phyloP scores from a whole-genome alignment of 352 stramenopile genomes.

The Phytophthora chlamydospora region DNA sequence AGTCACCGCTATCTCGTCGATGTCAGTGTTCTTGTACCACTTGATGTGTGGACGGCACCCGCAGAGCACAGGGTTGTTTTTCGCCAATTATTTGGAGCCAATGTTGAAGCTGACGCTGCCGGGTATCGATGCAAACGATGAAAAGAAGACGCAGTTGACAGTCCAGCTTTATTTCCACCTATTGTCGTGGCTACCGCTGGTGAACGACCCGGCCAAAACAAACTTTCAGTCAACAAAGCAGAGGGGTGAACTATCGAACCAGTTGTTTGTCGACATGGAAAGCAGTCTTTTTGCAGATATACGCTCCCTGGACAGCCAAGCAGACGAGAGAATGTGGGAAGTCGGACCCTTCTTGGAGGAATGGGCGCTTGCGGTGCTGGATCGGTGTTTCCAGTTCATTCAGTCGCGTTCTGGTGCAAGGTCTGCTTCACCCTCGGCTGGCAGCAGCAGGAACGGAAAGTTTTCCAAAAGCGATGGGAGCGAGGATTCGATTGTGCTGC shows the following conservation, averaged over 20 bases:
- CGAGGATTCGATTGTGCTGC: constrained; percentile 58
- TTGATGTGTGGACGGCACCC: constrained; percentile 67
- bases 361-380: constrained; percentile 65
- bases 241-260: constrained; percentile 35
- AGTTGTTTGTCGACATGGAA: constrained; percentile 54
- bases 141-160: constrained; percentile 75
- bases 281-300: constrained; percentile 50
- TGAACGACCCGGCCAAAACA: constrained; percentile 64
- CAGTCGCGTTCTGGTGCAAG: constrained; percentile 52
- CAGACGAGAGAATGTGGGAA: constrained; percentile 67
- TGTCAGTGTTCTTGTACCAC: constrained; percentile 64
- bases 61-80: constrained; percentile 52
- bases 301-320: constrained; percentile 29
- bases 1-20: constrained; percentile 70
- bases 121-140: constrained; percentile 80
- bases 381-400: constrained; percentile 73
- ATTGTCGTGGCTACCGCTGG: constrained; percentile 71
- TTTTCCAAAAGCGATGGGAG: constrained; percentile 28
- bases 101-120: constrained; percentile 68
- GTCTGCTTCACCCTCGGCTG: constrained; percentile 26
- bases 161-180: constrained; percentile 72
- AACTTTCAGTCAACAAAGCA: constrained; percentile 47
- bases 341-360: constrained; percentile 64
- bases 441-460: constrained; percentile 24
- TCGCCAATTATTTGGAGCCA: constrained; percentile 59